A percentile compares a stretch with the other conserved stretches of the same genome.
Evolutionary conservation across 1,284 basidiomycete species (phyloP).

Genomic region (Ceratobasidium sp.): DNA sequence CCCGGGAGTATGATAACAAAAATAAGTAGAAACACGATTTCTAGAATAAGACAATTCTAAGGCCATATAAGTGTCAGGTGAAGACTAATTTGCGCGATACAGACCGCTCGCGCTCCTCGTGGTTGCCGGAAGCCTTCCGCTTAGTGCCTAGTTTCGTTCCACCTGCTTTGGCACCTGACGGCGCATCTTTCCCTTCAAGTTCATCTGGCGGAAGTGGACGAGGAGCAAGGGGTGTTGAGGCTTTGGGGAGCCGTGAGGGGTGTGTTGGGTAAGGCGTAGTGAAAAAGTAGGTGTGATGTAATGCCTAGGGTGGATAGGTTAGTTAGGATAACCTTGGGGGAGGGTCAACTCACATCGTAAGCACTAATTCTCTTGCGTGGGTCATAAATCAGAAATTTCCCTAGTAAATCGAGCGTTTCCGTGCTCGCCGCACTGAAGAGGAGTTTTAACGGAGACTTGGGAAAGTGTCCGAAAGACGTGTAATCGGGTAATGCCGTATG

Average conservation of each 20-base stretch:
- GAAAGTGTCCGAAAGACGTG: conserved; percentile 84
- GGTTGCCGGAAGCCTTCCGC: conserved; percentile 61
- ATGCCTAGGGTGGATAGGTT: conserved; percentile 64
- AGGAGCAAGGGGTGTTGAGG: conserved; percentile 56
- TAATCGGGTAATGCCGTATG: conserved; percentile 93
- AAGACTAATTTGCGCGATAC: conserved; percentile 67
- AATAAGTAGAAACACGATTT: background rate
- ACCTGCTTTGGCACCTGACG: conserved; percentile 59
- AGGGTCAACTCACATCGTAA: conserved; percentile 69
- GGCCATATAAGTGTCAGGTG: conserved; percentile 50
- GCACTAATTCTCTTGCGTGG: conserved; percentile 87
- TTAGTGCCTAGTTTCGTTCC: conserved; percentile 62
- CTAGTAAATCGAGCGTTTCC: conserved; percentile 88
- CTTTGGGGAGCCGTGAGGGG: conserved; percentile 86
- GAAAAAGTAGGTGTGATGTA: conserved; percentile 83
- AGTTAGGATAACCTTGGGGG: conserved; percentile 26
- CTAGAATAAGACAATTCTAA: background rate
- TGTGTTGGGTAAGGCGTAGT: conserved; percentile 83
- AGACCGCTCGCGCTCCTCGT: conserved; percentile 58
- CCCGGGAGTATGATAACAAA: conserved; percentile 12
- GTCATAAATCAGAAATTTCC: conserved; percentile 86
- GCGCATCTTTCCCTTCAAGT: conserved; percentile 73
- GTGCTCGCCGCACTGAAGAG: conserved; percentile 92
- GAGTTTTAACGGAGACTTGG: conserved; percentile 83
- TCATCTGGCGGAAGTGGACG: conserved; percentile 71